These are phyloP conservation scores for Leccinum insigne DNA, from an alignment of 1,284 basidiomycete species.

Conservation along the genomic window DNA sequence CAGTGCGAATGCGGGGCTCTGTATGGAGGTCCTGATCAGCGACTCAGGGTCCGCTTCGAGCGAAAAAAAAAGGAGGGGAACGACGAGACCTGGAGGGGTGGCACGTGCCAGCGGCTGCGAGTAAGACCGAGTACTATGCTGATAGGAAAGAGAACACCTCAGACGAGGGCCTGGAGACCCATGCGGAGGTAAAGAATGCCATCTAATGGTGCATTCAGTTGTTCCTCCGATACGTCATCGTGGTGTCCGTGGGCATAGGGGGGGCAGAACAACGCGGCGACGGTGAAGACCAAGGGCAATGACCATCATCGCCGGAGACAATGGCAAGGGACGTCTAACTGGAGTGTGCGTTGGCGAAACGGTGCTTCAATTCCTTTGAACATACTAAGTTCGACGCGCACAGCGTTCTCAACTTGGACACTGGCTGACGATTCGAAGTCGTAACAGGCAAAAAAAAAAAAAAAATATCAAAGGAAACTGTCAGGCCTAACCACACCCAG, in stretches of 20 bases:
- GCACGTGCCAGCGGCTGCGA: conserved; percentile 80
- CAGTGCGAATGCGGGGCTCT: conserved; percentile 68
- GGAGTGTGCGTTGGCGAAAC: too few relatives aligned
- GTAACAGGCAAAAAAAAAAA: too few relatives aligned
- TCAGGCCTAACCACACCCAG: too few relatives aligned
- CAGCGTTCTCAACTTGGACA: too few relatives aligned
- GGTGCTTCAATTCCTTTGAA: too few relatives aligned
- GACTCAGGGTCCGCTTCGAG: background rate
- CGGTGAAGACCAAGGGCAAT: background rate
- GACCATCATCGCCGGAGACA: too few relatives aligned
- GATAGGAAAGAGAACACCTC: conserved; percentile 75
- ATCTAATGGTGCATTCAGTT: conserved; percentile 68
- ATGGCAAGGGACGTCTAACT: too few relatives aligned
- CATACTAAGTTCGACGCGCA: too few relatives aligned
- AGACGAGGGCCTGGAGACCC: conserved; percentile 58
- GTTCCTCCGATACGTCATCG: conserved; percentile 60
- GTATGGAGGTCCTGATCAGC: conserved; percentile 5
- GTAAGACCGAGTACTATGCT: conserved; percentile 45
- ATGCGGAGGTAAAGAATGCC: conserved; percentile 82
- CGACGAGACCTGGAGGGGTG: conserved; percentile 66
- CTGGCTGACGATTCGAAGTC: too few relatives aligned
- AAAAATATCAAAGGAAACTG: too few relatives aligned
- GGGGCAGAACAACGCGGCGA: background rate
- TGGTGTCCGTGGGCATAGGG: conserved; percentile 62
- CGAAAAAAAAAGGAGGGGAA: background rate